Conservation (phyloP, 768 basidiomycete genomes). For the Hypholoma sublateritium region DNA sequence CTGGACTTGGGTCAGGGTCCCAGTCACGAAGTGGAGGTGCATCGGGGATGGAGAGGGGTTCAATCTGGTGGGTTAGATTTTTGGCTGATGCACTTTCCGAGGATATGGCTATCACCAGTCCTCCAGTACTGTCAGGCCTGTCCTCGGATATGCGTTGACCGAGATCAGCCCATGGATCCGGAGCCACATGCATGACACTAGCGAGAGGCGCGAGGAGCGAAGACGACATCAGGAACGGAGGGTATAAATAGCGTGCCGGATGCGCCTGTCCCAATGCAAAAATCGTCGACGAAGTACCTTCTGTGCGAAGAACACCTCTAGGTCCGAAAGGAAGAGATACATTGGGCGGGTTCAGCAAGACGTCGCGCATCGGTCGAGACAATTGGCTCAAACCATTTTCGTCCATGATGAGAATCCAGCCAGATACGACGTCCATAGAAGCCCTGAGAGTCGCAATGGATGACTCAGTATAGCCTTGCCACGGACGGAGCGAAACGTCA, state of each 20-base stretch:
- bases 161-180: conserved; percentile 27
- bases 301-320: conserved; percentile 12
- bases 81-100: background rate
- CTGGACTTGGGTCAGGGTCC: background rate
- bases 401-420: conserved; percentile 55
- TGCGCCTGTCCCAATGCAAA: conserved; percentile 23
- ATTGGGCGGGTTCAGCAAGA: conserved; percentile 40
- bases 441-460: conserved; percentile 28
- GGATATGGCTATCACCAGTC: conserved; percentile 2
- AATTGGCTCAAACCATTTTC: conserved; percentile 39
- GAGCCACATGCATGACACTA: conserved; percentile 18
- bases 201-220: conserved; percentile 22
- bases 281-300: conserved; percentile 19
- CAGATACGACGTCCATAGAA: conserved; percentile 39
- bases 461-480: conserved; percentile 7
- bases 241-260: conserved; percentile 51
- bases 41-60: background rate
- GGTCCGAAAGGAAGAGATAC: conserved; percentile 42
- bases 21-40: background rate
- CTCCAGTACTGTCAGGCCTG: conserved; percentile 6
- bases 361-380: conserved; percentile 27
- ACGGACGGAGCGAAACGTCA: conserved; percentile 39
- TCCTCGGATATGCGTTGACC: conserved; percentile 21
- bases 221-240: conserved; percentile 56
- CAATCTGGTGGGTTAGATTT: background rate